These are phyloP conservation scores for Limnomonas spitsbergensis DNA, from an alignment of 139 green algal species.

Conservation along the genomic window DNA sequence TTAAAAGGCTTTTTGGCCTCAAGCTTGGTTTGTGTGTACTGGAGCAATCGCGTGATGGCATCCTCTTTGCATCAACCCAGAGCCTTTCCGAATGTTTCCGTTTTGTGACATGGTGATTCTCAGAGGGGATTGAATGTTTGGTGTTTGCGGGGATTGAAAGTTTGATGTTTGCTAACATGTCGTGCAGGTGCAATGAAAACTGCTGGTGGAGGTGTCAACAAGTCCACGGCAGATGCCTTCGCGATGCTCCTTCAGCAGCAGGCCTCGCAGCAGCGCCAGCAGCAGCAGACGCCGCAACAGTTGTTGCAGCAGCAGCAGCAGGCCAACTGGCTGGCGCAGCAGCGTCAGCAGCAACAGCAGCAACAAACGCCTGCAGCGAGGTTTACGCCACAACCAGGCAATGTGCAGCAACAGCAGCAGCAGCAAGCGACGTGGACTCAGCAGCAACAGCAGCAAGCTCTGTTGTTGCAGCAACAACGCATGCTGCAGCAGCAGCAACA, in stretches of 20 bases:
- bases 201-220: slow-evolving; percentile 7
- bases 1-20: too few relatives aligned
- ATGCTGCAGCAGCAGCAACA: slow-evolving; percentile 2
- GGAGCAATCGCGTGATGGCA: too few relatives aligned
- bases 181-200: background rate
- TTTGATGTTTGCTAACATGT: too few relatives aligned
- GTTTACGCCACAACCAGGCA: too few relatives aligned
- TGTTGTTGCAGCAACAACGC: background rate
- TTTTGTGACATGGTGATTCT: too few relatives aligned
- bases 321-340: background rate
- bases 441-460: background rate
- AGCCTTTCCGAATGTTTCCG: too few relatives aligned
- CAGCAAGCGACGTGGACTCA: background rate
- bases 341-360: background rate
- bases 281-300: background rate
- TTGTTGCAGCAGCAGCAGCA: slow-evolving; percentile 1
- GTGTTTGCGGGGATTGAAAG: too few relatives aligned
- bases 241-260: background rate
- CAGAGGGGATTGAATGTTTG: too few relatives aligned
- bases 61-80: too few relatives aligned
- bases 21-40: too few relatives aligned
- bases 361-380: background rate
- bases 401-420: slow-evolving; percentile 11
- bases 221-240: background rate
- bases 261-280: too few relatives aligned